Base-by-base conservation (phyloP, 139 green algal species). In the Chlorokybus atmophyticus region DNA sequence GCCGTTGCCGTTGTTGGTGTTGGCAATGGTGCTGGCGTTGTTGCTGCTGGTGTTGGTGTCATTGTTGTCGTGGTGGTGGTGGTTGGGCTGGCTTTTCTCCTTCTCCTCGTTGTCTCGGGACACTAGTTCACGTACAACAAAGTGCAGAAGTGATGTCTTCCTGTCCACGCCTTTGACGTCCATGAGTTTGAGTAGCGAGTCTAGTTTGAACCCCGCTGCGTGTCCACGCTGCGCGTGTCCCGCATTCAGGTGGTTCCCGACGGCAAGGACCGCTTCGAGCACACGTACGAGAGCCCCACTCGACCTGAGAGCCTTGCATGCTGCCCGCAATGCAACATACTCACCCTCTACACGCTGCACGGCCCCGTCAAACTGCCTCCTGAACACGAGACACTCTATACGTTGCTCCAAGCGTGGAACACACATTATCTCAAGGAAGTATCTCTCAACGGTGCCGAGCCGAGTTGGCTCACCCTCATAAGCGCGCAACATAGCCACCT, bases 371-470 rank as follows among this genome's bases (percentile, higher is more conserved):
- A n/a, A n/a, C n/a, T n/a, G n/a, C n/a, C n/a, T n/a, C 4, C 57
- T 76, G 54, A 85, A 87, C 19, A 83, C 63, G 70, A 86, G 70
- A 40, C 67, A 75, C 26, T 64, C 49, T 38, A 93, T 80, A 26
- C 84, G 70, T 51, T 84, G 51, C 23, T 71, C 56, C 35, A 88
- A 66, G 29, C 81, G 77, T 3, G 81, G 81, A 32, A 93, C 78
- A 49, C 58, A 60, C 71, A 81, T 84, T 4, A 93, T 72, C 64
- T 85, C 78, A 42, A 78, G 29, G 59, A 90, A 90, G 71, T 83
- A 93, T 8, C 76, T 70, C 70, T 93, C 84, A 24, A 84, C 78
- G 0, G 70, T 78, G 40, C 79, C 84, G 44, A 93, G 82, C 40
- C 64, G 63, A 1, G 52, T 55, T 14, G 62, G 53, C n/a, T 86